Evolutionary conservation across 208 protist genomes (phyloP).

Genomic region (Trypanosoma lewisi): DNA sequence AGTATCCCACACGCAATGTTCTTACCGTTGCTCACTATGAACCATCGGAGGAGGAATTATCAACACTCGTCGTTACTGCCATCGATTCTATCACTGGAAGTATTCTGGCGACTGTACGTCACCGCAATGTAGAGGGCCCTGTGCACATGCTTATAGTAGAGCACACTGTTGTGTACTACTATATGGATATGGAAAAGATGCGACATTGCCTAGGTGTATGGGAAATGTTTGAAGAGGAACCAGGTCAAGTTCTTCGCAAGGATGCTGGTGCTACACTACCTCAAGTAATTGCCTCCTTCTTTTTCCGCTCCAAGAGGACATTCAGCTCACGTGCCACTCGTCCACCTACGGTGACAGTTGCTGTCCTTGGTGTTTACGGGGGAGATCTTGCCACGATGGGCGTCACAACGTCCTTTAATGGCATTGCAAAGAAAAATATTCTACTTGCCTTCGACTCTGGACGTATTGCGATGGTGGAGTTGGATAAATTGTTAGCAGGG

Average conservation of each 20-base stretch:
- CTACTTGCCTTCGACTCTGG: conserved; percentile 79
- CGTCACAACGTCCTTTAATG: conserved; percentile 76
- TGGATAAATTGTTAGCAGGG: conserved; percentile 59
- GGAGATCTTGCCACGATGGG: conserved; percentile 60
- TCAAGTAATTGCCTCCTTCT: conserved; percentile 76
- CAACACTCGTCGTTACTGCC: conserved; percentile 67
- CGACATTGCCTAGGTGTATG: conserved; percentile 84
- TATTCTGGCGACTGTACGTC: conserved; percentile 67
- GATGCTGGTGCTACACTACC: conserved; percentile 66
- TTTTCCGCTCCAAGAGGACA: conserved; percentile 42
- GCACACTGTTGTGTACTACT: conserved; percentile 84
- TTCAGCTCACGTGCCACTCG: conserved; percentile 82
- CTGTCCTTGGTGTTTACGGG: conserved; percentile 65
- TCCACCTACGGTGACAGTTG: conserved; percentile 62
- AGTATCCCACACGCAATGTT: conserved; percentile 82
- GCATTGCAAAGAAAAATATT: conserved; percentile 80
- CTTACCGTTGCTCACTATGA: conserved; percentile 81
- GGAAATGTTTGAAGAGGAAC: conserved; percentile 84
- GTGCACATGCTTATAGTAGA: conserved; percentile 84
- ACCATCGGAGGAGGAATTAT: conserved; percentile 48
- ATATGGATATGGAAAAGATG: conserved; percentile 78
- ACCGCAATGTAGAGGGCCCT: conserved; percentile 71
- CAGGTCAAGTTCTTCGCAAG: conserved; percentile 41
- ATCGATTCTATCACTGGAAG: conserved; percentile 84
- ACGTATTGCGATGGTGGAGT: conserved; percentile 69